A percentile compares a stretch with the other conserved stretches of the same genome.
Evolutionary conservation across 495 filamentous ascomycete genomes (phyloP).

Genomic region (Astrothelium macrocarpum): DNA sequence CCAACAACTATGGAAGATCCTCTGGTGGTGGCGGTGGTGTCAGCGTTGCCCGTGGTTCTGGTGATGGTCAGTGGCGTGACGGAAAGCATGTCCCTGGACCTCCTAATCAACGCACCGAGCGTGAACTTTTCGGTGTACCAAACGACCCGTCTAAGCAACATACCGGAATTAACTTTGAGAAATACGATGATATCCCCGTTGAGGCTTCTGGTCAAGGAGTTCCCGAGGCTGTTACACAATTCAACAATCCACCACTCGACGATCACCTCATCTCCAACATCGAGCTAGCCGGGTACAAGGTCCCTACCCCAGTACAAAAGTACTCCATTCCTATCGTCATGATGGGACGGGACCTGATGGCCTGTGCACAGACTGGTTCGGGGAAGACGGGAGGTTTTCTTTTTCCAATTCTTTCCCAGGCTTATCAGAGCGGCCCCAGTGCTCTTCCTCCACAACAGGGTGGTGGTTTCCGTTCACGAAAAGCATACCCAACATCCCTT

Average conservation of each 20-base stretch:
- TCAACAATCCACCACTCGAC: conserved; percentile 91
- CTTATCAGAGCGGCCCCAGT: conserved; percentile 79
- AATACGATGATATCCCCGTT: conserved; percentile 98
- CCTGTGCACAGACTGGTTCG: conserved; percentile 97
- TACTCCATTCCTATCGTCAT: conserved; percentile 98
- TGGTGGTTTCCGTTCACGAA: conserved; percentile 72
- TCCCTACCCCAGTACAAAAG: conserved; percentile 93
- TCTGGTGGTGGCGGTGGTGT: conserved; percentile 43
- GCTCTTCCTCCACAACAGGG: conserved; percentile 49
- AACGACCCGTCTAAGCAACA: conserved; percentile 92
- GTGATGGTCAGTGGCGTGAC: conserved; percentile 92
- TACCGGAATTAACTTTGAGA: conserved; percentile 98
- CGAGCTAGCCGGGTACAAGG: conserved; percentile 81
- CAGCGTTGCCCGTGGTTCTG: conserved; percentile 60
- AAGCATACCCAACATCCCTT: conserved; percentile 90
- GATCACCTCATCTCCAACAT: conserved; percentile 88
- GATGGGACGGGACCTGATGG: conserved; percentile 94
- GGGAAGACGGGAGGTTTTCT: conserved; percentile 99
- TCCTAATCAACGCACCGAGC: conserved; percentile 77
- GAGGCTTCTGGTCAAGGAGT: conserved; percentile 92
- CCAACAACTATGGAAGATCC: conserved; percentile 59
- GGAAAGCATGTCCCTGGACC: conserved; percentile 92
- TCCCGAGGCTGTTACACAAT: conserved; percentile 79
- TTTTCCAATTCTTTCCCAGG: conserved; percentile 95
- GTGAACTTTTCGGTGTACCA: conserved; percentile 86